A percentile compares a stretch with the other conserved stretches of the same genome.
These are phyloP conservation scores for Neurospora tetraspora DNA, from an alignment of 495 filamentous ascomycete genomes.

Conservation along the genomic window DNA sequence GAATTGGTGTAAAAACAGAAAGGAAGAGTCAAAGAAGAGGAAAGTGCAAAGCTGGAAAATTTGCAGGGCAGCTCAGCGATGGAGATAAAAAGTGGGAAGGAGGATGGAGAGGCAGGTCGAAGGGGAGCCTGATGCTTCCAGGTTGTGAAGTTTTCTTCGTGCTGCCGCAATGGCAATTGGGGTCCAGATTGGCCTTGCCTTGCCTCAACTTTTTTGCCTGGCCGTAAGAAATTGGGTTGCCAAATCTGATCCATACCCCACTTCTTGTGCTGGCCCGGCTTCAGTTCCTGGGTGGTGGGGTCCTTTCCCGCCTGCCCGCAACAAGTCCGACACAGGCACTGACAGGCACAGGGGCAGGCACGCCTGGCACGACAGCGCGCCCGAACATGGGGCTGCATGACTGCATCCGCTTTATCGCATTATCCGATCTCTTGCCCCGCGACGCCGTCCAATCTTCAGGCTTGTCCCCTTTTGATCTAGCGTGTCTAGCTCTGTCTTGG, in stretches of 20 bases:
- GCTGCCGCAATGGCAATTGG: constrained; percentile 1
- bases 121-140: neutral
- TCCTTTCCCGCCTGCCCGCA: neutral
- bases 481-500: neutral
- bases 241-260: neutral
- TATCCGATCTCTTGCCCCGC: neutral
- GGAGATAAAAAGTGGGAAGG: neutral
- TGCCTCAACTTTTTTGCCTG: neutral
- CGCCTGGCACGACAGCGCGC: neutral
- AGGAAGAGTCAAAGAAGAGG: neutral
- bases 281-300: neutral
- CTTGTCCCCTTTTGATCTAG: neutral
- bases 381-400: neutral
- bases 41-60: constrained; percentile 1
- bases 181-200: constrained; percentile 3
- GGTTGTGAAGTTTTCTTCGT: neutral
- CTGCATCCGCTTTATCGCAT: neutral
- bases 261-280: neutral
- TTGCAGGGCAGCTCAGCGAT: neutral
- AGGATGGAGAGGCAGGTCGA: neutral
- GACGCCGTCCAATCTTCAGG: neutral
- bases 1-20: neutral
- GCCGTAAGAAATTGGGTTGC: constrained; percentile 10
- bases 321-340: neutral
- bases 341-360: neutral